Conservation (phyloP, 106 monocot genomes). For the Chionographis japonica region DNA sequence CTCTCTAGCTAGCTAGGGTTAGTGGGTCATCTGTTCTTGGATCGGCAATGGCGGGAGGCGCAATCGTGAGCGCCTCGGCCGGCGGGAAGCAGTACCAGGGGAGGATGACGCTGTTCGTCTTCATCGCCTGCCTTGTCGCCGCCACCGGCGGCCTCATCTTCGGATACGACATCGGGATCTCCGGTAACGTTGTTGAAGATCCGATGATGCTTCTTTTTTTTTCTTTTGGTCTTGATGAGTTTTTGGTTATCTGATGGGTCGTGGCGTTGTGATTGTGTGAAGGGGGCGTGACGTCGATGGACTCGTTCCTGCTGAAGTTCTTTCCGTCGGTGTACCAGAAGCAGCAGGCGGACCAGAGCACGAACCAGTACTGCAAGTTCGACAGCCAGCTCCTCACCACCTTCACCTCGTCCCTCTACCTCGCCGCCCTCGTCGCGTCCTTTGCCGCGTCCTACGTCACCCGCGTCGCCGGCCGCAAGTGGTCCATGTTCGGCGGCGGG, state of each 20-base stretch:
- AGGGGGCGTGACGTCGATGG: constrained; percentile 78
- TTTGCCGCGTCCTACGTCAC: constrained; percentile 64
- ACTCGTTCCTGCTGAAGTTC: constrained; percentile 55
- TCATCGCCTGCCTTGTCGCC: constrained; percentile 50
- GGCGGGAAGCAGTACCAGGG: constrained; percentile 46
- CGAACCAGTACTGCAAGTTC: constrained; percentile 85
- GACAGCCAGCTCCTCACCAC: constrained; percentile 59
- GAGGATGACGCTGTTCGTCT: constrained; percentile 45
- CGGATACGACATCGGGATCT: constrained; percentile 69
- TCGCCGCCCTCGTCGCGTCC: constrained; percentile 56
- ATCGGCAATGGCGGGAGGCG: constrained; percentile 40
- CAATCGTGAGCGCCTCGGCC: constrained; percentile 16
- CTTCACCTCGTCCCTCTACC: constrained; percentile 78
- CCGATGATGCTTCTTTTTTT: background rate
- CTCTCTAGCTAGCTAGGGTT: too few relatives aligned
- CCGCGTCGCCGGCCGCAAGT: constrained; percentile 43
- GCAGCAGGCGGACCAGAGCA: constrained; percentile 19
- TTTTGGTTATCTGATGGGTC: background rate
- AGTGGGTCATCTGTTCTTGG: background rate
- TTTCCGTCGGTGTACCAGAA: constrained; percentile 51
- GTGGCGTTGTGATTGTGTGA: background rate
- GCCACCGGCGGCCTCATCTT: constrained; percentile 68
- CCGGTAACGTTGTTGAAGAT: constrained; percentile 21
- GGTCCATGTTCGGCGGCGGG: constrained; percentile 79
- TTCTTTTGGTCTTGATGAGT: background rate